These are phyloP conservation scores for Hypericum androsaemum DNA, from an alignment of 345 rosid species.

Conservation along the genomic window DNA sequence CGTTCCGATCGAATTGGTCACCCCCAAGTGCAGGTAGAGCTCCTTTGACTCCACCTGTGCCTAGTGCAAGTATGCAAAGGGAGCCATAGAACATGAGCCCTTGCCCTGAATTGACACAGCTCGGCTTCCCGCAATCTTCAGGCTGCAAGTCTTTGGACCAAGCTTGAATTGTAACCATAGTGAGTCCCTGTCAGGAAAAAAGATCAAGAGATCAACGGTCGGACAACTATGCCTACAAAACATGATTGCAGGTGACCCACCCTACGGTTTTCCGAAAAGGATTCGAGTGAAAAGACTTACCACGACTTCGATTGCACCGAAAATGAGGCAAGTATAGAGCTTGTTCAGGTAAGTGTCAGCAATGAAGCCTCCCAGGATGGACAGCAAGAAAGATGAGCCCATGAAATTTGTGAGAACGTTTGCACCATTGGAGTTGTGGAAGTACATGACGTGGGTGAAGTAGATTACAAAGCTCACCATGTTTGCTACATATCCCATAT, in stretches of 20 bases:
- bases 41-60: slow-evolving; percentile 15
- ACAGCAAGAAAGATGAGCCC: slow-evolving; percentile 17
- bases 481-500: slow-evolving; percentile 23
- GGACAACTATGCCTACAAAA: no score
- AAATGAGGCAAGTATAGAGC: slow-evolving; percentile 13
- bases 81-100: slow-evolving; percentile 2
- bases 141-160: slow-evolving; percentile 16
- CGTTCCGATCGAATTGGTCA: slow-evolving; percentile 15
- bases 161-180: slow-evolving; percentile 21
- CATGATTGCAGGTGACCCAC: no score
- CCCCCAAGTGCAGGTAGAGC: slow-evolving; percentile 15
- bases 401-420: slow-evolving; percentile 24
- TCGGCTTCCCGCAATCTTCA: slow-evolving; percentile 3
- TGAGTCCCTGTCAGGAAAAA: slow-evolving; percentile 11
- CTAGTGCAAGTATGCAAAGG: neutral
- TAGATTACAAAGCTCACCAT: slow-evolving; percentile 20
- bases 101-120: slow-evolving; percentile 3
- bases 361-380: slow-evolving; percentile 19
- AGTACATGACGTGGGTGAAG: slow-evolving; percentile 8
- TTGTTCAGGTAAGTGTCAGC: slow-evolving; percentile 17
- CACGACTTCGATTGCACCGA: slow-evolving; percentile 20
- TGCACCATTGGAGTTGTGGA: slow-evolving; percentile 12
- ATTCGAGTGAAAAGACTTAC: neutral
- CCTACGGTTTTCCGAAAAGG: no score
- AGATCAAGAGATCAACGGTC: neutral